A percentile compares a stretch with the other conserved stretches of the same genome.
These are phyloP conservation scores for Trichosporon ovoides DNA, from an alignment of 1,284 basidiomycete genomes.

Conservation along the genomic window DNA sequence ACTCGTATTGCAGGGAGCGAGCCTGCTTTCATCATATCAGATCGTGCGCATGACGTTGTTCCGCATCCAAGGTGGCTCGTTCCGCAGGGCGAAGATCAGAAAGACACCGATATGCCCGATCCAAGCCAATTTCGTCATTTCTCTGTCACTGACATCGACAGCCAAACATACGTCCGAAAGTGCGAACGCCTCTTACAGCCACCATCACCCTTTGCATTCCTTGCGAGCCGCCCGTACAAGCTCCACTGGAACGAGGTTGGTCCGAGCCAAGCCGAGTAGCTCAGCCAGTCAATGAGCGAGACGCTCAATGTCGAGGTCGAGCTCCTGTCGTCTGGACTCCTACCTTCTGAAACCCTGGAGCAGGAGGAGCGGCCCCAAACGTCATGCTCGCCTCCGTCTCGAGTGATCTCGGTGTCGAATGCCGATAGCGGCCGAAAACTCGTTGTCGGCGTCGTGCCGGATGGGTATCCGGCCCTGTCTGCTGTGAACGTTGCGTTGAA, in stretches of 20 bases:
- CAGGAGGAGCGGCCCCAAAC: not conserved
- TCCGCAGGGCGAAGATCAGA: not conserved
- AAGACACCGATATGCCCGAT: not conserved
- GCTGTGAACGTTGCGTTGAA: slow-evolving; percentile 29
- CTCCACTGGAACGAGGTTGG: no score
- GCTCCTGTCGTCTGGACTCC: slow-evolving; percentile 54
- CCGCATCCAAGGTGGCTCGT: not conserved
- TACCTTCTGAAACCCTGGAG: slow-evolving; percentile 58
- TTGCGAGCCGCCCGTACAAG: no score
- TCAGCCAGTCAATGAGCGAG: no score
- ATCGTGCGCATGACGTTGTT: no score
- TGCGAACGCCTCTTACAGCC: not conserved
- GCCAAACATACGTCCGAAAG: not conserved
- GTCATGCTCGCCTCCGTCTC: slow-evolving; percentile 22
- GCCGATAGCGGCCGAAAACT: slow-evolving; percentile 44
- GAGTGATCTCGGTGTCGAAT: slow-evolving; percentile 46
- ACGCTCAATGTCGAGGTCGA: slow-evolving; percentile 36
- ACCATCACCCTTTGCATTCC: no score
- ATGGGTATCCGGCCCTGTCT: slow-evolving; percentile 24
- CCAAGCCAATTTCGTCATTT: slow-evolving; percentile 2
- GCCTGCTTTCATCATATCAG: no score
- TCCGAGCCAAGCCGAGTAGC: no score
- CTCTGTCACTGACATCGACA: not conserved
- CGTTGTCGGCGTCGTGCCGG: slow-evolving; percentile 52
- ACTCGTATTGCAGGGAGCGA: no score